Base-by-base conservation (phyloP, 148 eudicot species). In the Spergularia marina region DNA sequence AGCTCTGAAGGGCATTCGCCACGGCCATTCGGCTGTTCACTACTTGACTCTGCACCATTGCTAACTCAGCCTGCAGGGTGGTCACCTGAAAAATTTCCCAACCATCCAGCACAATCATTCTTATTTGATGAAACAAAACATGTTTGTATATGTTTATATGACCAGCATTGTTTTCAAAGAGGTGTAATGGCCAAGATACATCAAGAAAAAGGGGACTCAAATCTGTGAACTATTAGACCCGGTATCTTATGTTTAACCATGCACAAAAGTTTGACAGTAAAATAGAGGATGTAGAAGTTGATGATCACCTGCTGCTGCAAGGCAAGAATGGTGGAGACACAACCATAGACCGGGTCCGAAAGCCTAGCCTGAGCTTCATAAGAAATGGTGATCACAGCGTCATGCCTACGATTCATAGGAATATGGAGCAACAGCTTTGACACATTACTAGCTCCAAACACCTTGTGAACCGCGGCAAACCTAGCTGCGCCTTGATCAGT, bases 401-500 rank as follows among this genome's bases (percentile, higher is more conserved):
- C 87, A 15, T 82, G 87, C 14, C 91, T 71, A 8, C 89, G 70
- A 66, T 75, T 84, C 66, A 81, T 40, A 1, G 91, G 91, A 51
- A 88, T 86, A 70, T 85, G 87, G 72, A 80, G 60, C 82, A 88
- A 70, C 57, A 88, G 76, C 73, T 88, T 88, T 0, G 91, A 88
- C 77, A 88, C 91, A 56, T 88, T 88, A 75, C 89, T 88, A 1
- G 91, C 91, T 6, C 91, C 91, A 52, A 88, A 88, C 66, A 88
- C 87, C 82, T 88, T 88, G 39, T 88, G 91, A 18, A 88, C 91
- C 1, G 91, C 89, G 2, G 91, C 91, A n/a, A 88, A 88, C 73
- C 85, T 74, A 9, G 89, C 89, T 6, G 87, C 85, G 0, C 91
- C 91, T 62, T 88, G 89, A 76, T 88, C 91, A 12, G 86, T 67